These are phyloP conservation scores for Neurospora africana DNA, from an alignment of 495 filamentous ascomycete genomes.

Conservation along the genomic window DNA sequence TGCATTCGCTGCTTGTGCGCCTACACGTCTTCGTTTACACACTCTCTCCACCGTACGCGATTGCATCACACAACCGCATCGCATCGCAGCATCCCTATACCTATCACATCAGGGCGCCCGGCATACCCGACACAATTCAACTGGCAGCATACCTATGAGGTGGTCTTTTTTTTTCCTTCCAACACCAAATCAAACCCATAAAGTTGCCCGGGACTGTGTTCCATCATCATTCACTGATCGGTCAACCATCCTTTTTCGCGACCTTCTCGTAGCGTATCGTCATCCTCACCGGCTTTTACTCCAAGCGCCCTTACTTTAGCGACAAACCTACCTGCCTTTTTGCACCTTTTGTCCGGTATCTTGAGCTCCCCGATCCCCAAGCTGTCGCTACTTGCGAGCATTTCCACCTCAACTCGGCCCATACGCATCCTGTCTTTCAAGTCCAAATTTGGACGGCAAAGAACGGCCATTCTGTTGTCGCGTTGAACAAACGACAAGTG, in stretches of 20 bases:
- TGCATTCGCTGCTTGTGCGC: not conserved
- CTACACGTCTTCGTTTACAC: constrained; percentile 1
- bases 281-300: not conserved
- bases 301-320: not conserved
- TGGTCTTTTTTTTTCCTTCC: not conserved
- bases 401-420: not conserved
- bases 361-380: not conserved
- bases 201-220: not conserved
- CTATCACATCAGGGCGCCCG: not conserved
- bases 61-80: not conserved
- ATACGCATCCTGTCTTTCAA: not conserved
- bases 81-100: not conserved
- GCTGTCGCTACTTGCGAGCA: not conserved
- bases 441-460: not conserved
- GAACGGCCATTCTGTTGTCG: not conserved
- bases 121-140: not conserved
- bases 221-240: not conserved
- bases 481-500: not conserved
- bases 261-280: not conserved
- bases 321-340: not conserved
- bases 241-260: not conserved
- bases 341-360: not conserved
- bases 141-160: not conserved
- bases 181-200: not conserved
- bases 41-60: not conserved